Percentiles rank a stretch among this genome's conserved stretches.
Evolutionary conservation across 345 rosid species (phyloP).

Genomic region (Capsella bursapastoris): DNA sequence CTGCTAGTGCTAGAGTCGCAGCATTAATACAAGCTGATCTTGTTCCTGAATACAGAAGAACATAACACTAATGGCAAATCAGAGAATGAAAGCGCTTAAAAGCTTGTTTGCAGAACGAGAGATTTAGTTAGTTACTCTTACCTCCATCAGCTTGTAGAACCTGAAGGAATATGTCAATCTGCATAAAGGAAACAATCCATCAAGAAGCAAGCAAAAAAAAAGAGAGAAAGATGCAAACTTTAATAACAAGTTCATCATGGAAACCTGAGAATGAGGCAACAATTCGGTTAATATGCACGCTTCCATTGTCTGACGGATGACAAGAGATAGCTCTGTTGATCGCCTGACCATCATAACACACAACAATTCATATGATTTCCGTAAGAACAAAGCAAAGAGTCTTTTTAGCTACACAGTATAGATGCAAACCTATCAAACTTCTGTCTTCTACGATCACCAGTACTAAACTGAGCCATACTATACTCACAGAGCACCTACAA

Average conservation of each 20-base stretch:
- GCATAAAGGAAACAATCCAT: constrained; percentile 40
- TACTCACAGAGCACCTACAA: constrained; percentile 86
- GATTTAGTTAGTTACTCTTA: constrained; percentile 35
- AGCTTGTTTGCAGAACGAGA: neutral
- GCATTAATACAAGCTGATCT: constrained; percentile 98
- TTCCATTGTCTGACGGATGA: constrained; percentile 96
- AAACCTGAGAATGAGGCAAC: constrained; percentile 96
- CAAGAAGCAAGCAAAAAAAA: neutral
- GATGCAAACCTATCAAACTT: constrained; percentile 73
- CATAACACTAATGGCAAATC: constrained; percentile 8
- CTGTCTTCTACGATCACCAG: constrained; percentile 91
- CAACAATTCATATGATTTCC: neutral
- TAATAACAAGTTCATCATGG: neutral
- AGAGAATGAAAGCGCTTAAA: neutral
- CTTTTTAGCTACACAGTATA: neutral
- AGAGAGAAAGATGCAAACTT: neutral
- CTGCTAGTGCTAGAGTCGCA: constrained; percentile 92
- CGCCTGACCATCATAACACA: constrained; percentile 58
- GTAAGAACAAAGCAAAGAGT: constrained; percentile 17
- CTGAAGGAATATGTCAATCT: constrained; percentile 94
- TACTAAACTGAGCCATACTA: constrained; percentile 95
- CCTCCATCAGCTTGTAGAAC: constrained; percentile 99
- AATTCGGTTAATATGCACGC: constrained; percentile 80
- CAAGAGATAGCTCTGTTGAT: constrained; percentile 92
- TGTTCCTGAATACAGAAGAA: constrained; percentile 58